phyloP scores from a whole-genome alignment of 1,284 basidiomycete species.

The Tremellales sp. region DNA sequence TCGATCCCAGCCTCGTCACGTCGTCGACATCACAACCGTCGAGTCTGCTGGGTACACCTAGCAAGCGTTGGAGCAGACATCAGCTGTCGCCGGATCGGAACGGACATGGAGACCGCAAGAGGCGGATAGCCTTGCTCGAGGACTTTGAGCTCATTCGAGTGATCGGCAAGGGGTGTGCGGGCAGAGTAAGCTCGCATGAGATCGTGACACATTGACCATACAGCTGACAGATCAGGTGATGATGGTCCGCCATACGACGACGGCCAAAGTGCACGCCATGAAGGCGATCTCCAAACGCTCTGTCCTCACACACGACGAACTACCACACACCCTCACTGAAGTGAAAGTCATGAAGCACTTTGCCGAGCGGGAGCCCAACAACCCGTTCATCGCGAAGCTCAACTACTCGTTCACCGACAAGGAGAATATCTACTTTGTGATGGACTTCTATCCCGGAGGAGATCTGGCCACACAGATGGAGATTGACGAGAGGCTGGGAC shows the following conservation, averaged over 20 bases:
- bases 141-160: slow-evolving; percentile 97
- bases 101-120: background rate
- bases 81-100: background rate
- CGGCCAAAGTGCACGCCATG: slow-evolving; percentile 73
- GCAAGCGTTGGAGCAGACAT: background rate
- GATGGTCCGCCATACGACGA: slow-evolving; percentile 72
- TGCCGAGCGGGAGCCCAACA: slow-evolving; percentile 60
- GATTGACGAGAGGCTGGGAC: slow-evolving; percentile 84
- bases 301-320: slow-evolving; percentile 89
- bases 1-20: too few relatives aligned
- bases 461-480: slow-evolving; percentile 95
- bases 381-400: slow-evolving; percentile 89
- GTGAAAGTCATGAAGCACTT: slow-evolving; percentile 88
- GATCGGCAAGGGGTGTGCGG: slow-evolving; percentile 91
- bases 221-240: slow-evolving; percentile 56
- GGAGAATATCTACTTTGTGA: slow-evolving; percentile 71
- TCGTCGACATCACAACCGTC: background rate
- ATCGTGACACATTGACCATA: background rate
- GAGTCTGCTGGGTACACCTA: background rate
- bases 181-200: slow-evolving; percentile 56
- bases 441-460: slow-evolving; percentile 90
- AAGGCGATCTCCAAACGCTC: slow-evolving; percentile 96
- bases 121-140: slow-evolving; percentile 51
- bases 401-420: slow-evolving; percentile 96
- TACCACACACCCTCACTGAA: slow-evolving; percentile 92